Percentiles rank a stretch among this genome's conserved stretches.
These are phyloP conservation scores for Centrapalus pauciflorus DNA, from an alignment of 129 eudicot genomes.

Conservation along the genomic window DNA sequence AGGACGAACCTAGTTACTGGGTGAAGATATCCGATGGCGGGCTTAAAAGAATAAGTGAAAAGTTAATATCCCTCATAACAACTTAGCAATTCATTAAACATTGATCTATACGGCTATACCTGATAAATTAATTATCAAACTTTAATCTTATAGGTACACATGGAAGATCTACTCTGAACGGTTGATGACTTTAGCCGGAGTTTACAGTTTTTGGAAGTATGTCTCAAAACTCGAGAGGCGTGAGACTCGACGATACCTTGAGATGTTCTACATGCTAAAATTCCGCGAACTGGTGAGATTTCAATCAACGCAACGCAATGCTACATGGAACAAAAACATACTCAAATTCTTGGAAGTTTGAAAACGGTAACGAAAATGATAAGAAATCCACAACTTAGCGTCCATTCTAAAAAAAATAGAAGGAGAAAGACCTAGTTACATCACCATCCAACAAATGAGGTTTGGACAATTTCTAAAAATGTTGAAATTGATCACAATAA, in stretches of 20 bases:
- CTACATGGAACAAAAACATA: no score
- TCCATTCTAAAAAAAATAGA: no score
- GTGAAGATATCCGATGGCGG: slow-evolving; percentile 56
- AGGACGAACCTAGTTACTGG: slow-evolving; percentile 64
- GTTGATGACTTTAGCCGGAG: slow-evolving; percentile 92
- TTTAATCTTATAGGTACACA: slow-evolving; percentile 56
- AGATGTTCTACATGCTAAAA: slow-evolving; percentile 94
- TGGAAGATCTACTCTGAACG: slow-evolving; percentile 93
- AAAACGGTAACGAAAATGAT: not conserved
- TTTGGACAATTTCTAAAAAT: not conserved
- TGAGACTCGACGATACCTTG: slow-evolving; percentile 88
- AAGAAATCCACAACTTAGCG: not conserved
- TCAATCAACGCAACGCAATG: not conserved
- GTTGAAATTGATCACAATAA: no score
- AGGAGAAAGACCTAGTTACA: not conserved
- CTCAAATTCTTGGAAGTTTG: no score
- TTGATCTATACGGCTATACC: not conserved
- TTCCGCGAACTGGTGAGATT: slow-evolving; percentile 76
- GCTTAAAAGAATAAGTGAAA: slow-evolving; percentile 61
- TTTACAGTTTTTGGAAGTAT: slow-evolving; percentile 92
- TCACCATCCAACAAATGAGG: no score
- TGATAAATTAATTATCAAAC: not conserved
- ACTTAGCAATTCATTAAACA: not conserved
- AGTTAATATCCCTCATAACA: slow-evolving; percentile 27
- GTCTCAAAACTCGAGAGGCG: slow-evolving; percentile 95